Conservation (phyloP, 1,284 basidiomycete genomes). For the Tilletia setariae region DNA sequence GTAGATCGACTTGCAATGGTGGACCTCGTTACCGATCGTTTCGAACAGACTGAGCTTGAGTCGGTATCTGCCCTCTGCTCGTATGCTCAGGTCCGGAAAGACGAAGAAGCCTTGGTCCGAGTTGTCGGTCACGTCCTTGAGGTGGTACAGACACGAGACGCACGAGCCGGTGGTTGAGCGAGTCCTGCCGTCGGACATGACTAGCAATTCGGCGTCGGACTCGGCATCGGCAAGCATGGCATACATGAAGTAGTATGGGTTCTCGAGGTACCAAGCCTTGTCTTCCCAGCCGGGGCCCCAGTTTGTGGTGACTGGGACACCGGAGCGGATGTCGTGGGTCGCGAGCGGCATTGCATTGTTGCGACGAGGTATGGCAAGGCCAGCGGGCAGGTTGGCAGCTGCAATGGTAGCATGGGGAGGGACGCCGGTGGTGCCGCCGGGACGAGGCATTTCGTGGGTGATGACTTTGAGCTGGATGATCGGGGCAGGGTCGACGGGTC, state of each 20-base stretch:
- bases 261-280: conserved; percentile 52
- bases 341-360: conserved; percentile 19
- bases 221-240: conserved; percentile 49
- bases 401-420: conserved; percentile 10
- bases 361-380: conserved; percentile 1
- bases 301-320: conserved; percentile 37
- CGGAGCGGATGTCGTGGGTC: conserved; percentile 30
- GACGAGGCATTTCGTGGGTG: conserved; percentile 51
- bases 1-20: conserved; percentile 50
- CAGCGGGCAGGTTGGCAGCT: not conserved
- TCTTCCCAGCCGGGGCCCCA: conserved; percentile 49
- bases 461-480: conserved; percentile 90
- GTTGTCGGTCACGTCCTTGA: conserved; percentile 79
- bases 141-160: conserved; percentile 87
- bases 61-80: conserved; percentile 81
- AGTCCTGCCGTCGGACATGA: conserved; percentile 88
- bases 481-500: conserved; percentile 92
- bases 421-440: conserved; percentile 7
- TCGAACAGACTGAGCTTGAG: conserved; percentile 80
- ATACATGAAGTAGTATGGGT: conserved; percentile 51
- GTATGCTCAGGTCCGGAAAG: conserved; percentile 55
- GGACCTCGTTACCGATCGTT: conserved; percentile 70
- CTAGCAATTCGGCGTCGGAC: conserved; percentile 59
- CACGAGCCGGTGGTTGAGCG: conserved; percentile 82
- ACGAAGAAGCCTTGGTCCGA: conserved; percentile 65